Percentiles rank a stretch among this genome's conserved stretches.
Conservation (phyloP, 2,329 filamentous ascomycete species). For the Rhexocercosporidium sp. region DNA sequence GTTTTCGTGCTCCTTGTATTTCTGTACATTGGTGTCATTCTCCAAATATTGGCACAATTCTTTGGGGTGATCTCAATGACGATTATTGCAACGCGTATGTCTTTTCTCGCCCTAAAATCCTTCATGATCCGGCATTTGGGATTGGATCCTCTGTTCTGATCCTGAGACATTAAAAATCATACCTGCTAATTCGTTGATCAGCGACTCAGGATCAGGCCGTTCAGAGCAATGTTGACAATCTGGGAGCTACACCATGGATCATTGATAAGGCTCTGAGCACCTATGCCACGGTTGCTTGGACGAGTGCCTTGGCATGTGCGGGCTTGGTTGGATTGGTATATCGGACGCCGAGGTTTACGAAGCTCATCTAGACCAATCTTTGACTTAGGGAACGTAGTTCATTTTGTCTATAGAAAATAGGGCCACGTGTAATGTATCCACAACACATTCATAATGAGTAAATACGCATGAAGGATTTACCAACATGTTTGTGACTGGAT, state of each 20-base stretch:
- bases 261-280: constrained; percentile 13
- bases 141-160: too few relatives aligned
- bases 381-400: too few relatives aligned
- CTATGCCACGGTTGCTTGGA: constrained; percentile 14
- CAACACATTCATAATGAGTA: too few relatives aligned
- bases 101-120: too few relatives aligned
- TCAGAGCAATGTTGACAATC: constrained; percentile 1
- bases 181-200: too few relatives aligned
- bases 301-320: not conserved
- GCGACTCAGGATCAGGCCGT: constrained; percentile 4
- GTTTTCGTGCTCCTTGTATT: not conserved
- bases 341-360: constrained; percentile 6
- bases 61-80: constrained; percentile 14
- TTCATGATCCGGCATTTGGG: too few relatives aligned
- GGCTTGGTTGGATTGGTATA: not conserved
- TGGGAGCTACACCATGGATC: constrained; percentile 15
- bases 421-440: too few relatives aligned
- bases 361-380: constrained; percentile 4
- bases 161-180: too few relatives aligned
- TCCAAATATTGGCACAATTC: constrained; percentile 17
- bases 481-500: too few relatives aligned
- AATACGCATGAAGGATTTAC: too few relatives aligned
- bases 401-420: too few relatives aligned
- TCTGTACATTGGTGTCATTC: constrained; percentile 4
- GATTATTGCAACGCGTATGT: constrained; percentile 15